phyloP scores from a whole-genome alignment of 768 basidiomycete species.

The Leccinum variicolor region DNA sequence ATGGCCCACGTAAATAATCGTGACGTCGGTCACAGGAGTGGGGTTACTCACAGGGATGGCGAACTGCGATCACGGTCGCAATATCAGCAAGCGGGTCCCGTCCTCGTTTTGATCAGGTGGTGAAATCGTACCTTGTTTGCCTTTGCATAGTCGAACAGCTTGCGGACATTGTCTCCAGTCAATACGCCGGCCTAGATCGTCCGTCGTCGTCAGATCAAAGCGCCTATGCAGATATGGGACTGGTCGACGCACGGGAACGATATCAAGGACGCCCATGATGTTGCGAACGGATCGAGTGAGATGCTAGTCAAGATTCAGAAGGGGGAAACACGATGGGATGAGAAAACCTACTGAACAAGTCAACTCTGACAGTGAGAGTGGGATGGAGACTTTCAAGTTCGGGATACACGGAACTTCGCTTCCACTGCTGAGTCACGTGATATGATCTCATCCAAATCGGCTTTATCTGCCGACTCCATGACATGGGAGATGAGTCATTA shows the following conservation, averaged over 20 bases:
- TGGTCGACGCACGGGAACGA: constrained; percentile 68
- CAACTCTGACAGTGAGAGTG: neutral
- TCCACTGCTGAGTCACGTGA: constrained; percentile 11
- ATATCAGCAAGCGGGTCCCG: constrained; percentile 2
- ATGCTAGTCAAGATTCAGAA: constrained; percentile 5
- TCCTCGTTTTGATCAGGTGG: neutral
- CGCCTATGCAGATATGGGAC: neutral
- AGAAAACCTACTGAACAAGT: constrained; percentile 10
- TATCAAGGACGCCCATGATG: constrained; percentile 76
- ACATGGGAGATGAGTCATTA: neutral
- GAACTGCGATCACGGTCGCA: constrained; percentile 45
- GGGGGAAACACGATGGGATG: neutral
- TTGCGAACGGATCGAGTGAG: constrained; percentile 3
- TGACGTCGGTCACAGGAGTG: neutral
- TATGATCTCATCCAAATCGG: neutral
- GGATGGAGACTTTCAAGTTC: neutral
- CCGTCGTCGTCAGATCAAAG: constrained; percentile 2
- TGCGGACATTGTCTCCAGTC: constrained; percentile 92
- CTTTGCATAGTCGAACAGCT: constrained; percentile 93
- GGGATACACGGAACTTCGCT: neutral
- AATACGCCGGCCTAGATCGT: constrained; percentile 79
- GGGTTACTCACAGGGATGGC: constrained; percentile 71
- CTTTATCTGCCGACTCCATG: neutral
- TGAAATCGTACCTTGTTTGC: constrained; percentile 64
- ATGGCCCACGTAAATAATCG: neutral